Base-by-base conservation (phyloP, 129 eudicot genomes). In the Sambucus nigra region DNA sequence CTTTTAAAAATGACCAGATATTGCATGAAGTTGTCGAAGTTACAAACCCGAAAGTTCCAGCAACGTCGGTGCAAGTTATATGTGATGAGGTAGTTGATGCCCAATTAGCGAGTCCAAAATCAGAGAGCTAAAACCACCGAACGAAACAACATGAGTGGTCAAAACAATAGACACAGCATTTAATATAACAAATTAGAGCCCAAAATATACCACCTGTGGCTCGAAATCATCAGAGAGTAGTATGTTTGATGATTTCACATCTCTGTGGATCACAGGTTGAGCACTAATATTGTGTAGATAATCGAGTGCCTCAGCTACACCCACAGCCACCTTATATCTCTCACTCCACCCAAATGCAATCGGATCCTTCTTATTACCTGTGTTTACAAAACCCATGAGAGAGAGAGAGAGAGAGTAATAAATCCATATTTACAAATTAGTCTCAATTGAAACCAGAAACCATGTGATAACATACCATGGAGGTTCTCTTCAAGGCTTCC, bases 401-500 rank as follows among this genome's bases (percentile, higher is more conserved):
- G 42, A 53, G 15, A 24, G 41, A 46, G 42, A 53, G 45, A 59
- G 6, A 58, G 18, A 19, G 17, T 11, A 16, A 13, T 4, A 42
- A 42, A 14, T 15, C 38, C 38, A 31, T 31, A 31, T 11, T 11
- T 31, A 31, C 5, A 11, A 31, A 31, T 6, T 5, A 6, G 38
- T 0, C 38, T 31, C 10, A n/a, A n/a, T n/a, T n/a, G n/a, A n/a
- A n/a, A n/a, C n/a, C n/a, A n/a, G n/a, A 17, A 25, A 18, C 33
- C 7, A 21, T 21, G 61, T 12, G 21, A 12, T 21, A 57, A 40
- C 65, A 52, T 79, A 92, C 99, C 94, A 11, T 92, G 94, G 77
- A 92, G 84, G 60, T 86, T 92, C 59, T 92, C 96, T 59, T 92
- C 99, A 16, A 92, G 94, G 68, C 99, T 92, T 79, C 99, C 99